Evolutionary conservation across 2,329 filamentous ascomycete genomes (phyloP), one percentile per base, ranked within the genome.

Genomic region (Fusarium anguioides): DNA sequence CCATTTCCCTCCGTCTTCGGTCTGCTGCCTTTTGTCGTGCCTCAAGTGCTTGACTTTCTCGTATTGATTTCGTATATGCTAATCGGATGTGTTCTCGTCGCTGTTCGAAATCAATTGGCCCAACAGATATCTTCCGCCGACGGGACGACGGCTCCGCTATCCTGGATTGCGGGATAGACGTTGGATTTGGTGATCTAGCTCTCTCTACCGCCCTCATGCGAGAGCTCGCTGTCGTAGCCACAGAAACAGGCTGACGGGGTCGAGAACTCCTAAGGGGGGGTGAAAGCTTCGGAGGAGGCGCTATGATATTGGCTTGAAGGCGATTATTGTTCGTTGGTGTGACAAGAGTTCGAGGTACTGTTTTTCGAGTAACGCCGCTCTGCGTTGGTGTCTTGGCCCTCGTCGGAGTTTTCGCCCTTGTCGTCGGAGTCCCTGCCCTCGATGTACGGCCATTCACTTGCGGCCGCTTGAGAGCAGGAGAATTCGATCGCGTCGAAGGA

Each of bases 21-120:
- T 87, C 84, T 21, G 83, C 84, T 31, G 85, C 85, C 49, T 80
- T 80, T 75, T 83, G 80, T 73, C 83, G 82, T 49, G 82, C 83
- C 57, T 85, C 84, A n/a, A 81, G 78, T 59, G 86, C 89, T 74
- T 92, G 89, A 71, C 82, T 91, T 74, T 93, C 91, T 65, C 90
- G 87, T 45, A 96, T 89, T n/a, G 91, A 93, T 75, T 91, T 92
- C 70, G 89, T 94, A 77, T 96, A 95, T 15, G 93, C 93, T 56
- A 93, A 87, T 70, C 94, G 91, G 72, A 97, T 96, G 62, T 89
- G 89, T 74, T 93, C 90, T 70, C 94, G 86, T 48, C 93, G 87
- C 69, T 92, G 91, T 60, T 91, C 93, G 75, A 96, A 96, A 77
- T 97, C 92, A 50, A 96, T 92, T 60, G 91, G 90, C 2, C 90